Conservation (phyloP, 2,329 filamentous ascomycete genomes). For the Colletotrichum magnum region DNA sequence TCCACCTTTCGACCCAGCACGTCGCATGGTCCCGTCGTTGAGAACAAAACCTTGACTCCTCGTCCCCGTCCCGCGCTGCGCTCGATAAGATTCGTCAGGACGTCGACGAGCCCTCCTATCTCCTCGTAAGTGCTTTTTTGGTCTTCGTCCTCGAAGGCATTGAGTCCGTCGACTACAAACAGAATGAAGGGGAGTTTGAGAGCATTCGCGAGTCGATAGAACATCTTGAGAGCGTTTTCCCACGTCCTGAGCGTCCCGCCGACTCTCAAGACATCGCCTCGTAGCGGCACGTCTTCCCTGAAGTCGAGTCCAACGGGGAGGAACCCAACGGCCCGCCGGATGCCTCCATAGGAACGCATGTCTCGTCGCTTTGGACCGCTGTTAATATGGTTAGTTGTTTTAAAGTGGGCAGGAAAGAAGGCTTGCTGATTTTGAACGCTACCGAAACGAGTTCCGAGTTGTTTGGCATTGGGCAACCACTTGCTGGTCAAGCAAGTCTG, state of each 20-base stretch:
- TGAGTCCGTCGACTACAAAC: background rate
- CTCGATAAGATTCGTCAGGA: background rate
- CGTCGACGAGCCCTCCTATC: background rate
- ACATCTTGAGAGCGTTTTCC: background rate
- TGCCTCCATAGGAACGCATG: too few relatives aligned
- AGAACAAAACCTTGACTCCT: background rate
- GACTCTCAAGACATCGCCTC: background rate
- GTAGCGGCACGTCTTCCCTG: too few relatives aligned
- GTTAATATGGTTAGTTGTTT: too few relatives aligned
- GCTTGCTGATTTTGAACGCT: background rate
- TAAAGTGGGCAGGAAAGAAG: too few relatives aligned
- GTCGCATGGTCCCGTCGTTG: background rate
- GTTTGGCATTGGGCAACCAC: background rate
- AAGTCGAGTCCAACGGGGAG: background rate
- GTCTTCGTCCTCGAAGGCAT: background rate
- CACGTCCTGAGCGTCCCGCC: background rate
- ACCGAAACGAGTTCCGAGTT: too few relatives aligned
- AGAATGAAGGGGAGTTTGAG: background rate
- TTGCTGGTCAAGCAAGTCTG: background rate
- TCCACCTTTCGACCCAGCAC: background rate
- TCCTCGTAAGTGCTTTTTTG: background rate
- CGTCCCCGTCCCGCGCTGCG: background rate
- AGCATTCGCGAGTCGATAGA: background rate
- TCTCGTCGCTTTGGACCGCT: background rate
- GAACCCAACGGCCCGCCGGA: background rate